Evolutionary conservation across 805 yeast species (phyloP), one percentile per base, ranked within the genome.

Genomic region (Ogataea pilisensis): DNA sequence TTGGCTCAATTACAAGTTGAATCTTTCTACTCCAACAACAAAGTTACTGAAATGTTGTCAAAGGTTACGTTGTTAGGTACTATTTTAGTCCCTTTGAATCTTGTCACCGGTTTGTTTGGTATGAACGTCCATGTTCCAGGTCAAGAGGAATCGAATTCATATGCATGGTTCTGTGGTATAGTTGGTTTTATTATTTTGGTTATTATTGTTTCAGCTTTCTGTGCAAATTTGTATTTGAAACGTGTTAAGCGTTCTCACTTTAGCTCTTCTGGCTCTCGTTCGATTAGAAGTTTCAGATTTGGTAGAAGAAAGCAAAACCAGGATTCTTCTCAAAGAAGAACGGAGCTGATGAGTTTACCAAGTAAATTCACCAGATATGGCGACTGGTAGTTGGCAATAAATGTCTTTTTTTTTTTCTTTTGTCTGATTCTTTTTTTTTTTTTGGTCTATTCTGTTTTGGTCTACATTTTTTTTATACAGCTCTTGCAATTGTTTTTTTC

Each of bases 61-160:
- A 85, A 85, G 57, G 95, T 90, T 20, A 90, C 99, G 0, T 55
- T 91, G 44, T 68, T 91, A 27, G 98, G 97, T 73, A 89, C 97
- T 0, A 72, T 91, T 54, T 69, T 91, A 24, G 84, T 91, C 47
- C 98, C 98, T 13, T 73, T 91, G 71, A 91, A 91, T 60, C 68
- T 91, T 43, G 74, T 91, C 34, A 88, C 97, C 2, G 96, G 97
- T 60, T 58, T 90, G 48, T 91, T 91, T 64, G 97, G 97, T 55
- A 91, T 91, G 99, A 91, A 91, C 63, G 98, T 91, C 16, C 63
- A 53, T 11, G 85, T 91, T 22, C 97, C 97, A 0, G 96, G 96
- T 22, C 64, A 74, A 44, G 66, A 51, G 12, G 70, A 49, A 2
- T 52, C 46, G 2, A 31, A 11, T 11, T 22, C 38, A 33, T 61